Evolutionary conservation across 257 asterid species (phyloP), one percentile per base, ranked within the genome.

Genomic region (Paraleonurus japonicus): DNA sequence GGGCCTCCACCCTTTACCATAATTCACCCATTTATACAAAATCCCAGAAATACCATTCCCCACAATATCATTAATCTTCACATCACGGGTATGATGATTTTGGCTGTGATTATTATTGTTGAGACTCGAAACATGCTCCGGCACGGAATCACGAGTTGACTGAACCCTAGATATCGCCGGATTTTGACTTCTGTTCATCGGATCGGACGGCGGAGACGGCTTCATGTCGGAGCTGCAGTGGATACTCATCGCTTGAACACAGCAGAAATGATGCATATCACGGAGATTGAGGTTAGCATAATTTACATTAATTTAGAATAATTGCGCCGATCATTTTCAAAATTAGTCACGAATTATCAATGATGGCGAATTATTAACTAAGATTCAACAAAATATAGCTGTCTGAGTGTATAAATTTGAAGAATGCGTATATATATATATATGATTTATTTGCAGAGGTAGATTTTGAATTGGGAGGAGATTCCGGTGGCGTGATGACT

Each of bases 1-100:
- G 4, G 95, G 96, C 74, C 99, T 86, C 99, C 99, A 95, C 16
- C 99, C 99, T 65, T 88, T 92, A 2, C 99, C 99, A 54, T 89
- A 92, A 85, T 95, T 95, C 78, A 95, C 99, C 99, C 99, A 95
- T 79, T 95, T 95, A 61, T 87, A 71, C 81, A 95, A 51, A 65
- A 95, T 76, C 41, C 99, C 98, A 6, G 88, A 86, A 53, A 95
- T 79, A n/a, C 99, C 98, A 69, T 82, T 83, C 62, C 99, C 97
- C 0, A 92, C 95, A 17, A 95, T 87, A 16, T 92, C 95, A 54
- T 89, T 91, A 61, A 94, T 88, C 90, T 83, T 90, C 82, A 90
- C 83, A 65, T 81, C 84, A 33, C 81, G 69, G 85, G 68, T 53
- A 77, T 77, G 78, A 15, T 78, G 70, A 51, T 61, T 74, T 5